These are phyloP conservation scores for Geosmithia flava DNA, from an alignment of 2,329 filamentous ascomycete species.

Conservation along the genomic window DNA sequence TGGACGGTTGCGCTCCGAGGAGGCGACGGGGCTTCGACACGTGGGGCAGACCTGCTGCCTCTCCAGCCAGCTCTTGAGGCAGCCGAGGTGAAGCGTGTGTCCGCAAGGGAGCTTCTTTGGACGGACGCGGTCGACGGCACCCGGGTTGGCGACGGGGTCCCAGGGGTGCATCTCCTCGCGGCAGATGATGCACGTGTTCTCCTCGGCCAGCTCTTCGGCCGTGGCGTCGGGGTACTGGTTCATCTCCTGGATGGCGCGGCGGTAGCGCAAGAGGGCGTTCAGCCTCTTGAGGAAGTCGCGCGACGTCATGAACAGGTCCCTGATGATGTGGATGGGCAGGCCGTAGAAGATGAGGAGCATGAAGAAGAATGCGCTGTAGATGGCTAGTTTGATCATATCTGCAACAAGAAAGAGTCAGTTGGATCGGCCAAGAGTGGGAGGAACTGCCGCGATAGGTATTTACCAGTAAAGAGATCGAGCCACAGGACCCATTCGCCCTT, in stretches of 20 bases:
- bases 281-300: conserved; percentile 84
- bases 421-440: neutral
- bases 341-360: conserved; percentile 92
- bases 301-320: conserved; percentile 88
- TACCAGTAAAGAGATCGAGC: conserved; percentile 72
- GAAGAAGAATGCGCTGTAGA: conserved; percentile 86
- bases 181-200: conserved; percentile 96
- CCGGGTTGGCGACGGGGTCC: conserved; percentile 43
- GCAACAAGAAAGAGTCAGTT: conserved; percentile 4
- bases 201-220: conserved; percentile 67
- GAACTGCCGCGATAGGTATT: conserved; percentile 11
- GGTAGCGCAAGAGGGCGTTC: conserved; percentile 79
- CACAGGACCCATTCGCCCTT: conserved; percentile 90
- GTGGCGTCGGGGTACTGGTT: conserved; percentile 89
- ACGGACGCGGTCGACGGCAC: conserved; percentile 69
- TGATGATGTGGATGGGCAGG: conserved; percentile 89
- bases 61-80: conserved; percentile 93
- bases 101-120: conserved; percentile 96
- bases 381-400: conserved; percentile 84
- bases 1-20: conserved; percentile 13
- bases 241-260: conserved; percentile 88
- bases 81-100: conserved; percentile 88
- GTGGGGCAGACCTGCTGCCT: conserved; percentile 95
- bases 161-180: conserved; percentile 89
- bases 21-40: conserved; percentile 64